Base-by-base conservation (phyloP, 257 asterid species). In the Phtheirospermum japonicum region DNA sequence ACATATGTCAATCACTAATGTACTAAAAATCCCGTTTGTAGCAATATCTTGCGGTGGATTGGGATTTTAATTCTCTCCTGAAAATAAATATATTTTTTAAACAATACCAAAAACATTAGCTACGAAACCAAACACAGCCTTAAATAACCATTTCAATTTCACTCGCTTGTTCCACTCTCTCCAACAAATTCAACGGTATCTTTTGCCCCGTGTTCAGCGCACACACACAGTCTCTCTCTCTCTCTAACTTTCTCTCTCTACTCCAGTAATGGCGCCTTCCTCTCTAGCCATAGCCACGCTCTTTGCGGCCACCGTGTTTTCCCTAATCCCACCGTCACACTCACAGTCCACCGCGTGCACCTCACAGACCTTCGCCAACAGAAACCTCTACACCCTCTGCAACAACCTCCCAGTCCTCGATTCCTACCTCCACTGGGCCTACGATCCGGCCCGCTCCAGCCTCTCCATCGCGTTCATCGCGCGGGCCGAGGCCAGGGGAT, bases 381-480 rank as follows among this genome's bases (percentile, higher is more conserved):
- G 82, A 76, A 72, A 70, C 40, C 62, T 62, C 32, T 88, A 79
- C 73, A 4, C 80, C 4, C 79, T 82, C 79, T 88, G 96, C 77
- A 83, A 67, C 74, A 88, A 84, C 57, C 86, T 91, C 60, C 86
- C 96, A 2, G 7, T 71, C 36, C 81, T 91, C 59, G 61, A 56
- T 52, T 75, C 98, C 45, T 82, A 46, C 69, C 91, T 91, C 69
- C 94, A 84, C 73, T 88, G 87, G 85, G 39, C 85, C 23, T 91
- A 69, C 75, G 76, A 84, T 59, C 68, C 67, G 33, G 63, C 72
- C 11, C 50, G 45, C 0, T 73, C 85, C 61, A 76, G 88, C 1
- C 92, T 88, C 32, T 75, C 88, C 67, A 6, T 88, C 66, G 96
- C 90, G 57, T 90, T 88, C 77, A 43, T 79, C 7, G 86, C 98